A percentile compares a stretch with the other conserved stretches of the same genome.
Evolutionary conservation across 1,284 basidiomycete genomes (phyloP).

Genomic region (Boletus albobrunnescens): DNA sequence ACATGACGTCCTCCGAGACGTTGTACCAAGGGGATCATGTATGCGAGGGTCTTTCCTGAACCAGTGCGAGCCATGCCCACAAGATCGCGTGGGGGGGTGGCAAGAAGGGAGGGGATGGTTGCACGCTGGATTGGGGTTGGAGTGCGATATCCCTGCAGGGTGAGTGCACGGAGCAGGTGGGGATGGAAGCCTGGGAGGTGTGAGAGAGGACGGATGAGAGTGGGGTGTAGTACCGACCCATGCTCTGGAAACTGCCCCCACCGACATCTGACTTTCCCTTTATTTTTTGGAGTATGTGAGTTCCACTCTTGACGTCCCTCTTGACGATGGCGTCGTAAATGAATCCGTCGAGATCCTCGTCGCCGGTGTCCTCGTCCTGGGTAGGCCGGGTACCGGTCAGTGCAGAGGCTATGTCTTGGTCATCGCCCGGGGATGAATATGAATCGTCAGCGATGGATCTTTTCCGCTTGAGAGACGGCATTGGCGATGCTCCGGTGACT

Average conservation of each 20-base stretch:
- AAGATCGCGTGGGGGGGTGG: constrained; percentile 86
- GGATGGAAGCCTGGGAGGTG: constrained; percentile 71
- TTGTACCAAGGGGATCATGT: constrained; percentile 90
- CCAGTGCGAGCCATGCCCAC: constrained; percentile 99
- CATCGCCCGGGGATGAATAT: too few relatives aligned
- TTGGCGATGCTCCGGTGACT: constrained; percentile 27
- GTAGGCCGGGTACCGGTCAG: constrained; percentile 26
- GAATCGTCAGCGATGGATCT: constrained; percentile 33
- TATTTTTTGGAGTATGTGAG: constrained; percentile 64
- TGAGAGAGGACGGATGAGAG: constrained; percentile 3
- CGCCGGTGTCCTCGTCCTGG: constrained; percentile 37
- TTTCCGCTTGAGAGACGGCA: constrained; percentile 37
- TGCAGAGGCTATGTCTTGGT: constrained; percentile 48
- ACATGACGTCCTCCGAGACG: constrained; percentile 81
- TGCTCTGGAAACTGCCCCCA: constrained; percentile 83
- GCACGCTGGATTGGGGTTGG: constrained; percentile 97
- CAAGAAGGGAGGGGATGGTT: constrained; percentile 82
- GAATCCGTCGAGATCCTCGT: constrained; percentile 57
- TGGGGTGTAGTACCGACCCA: constrained; percentile 53
- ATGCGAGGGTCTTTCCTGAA: constrained; percentile 97
- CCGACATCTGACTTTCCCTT: constrained; percentile 72
- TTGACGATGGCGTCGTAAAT: constrained; percentile 63
- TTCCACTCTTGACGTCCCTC: constrained; percentile 65
- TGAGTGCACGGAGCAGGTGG: constrained; percentile 78
- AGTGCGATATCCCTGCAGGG: constrained; percentile 89